A percentile compares a stretch with the other conserved stretches of the same genome.
phyloP scores from a whole-genome alignment of 1,284 basidiomycete genomes.

The Pterulicium gracile region DNA sequence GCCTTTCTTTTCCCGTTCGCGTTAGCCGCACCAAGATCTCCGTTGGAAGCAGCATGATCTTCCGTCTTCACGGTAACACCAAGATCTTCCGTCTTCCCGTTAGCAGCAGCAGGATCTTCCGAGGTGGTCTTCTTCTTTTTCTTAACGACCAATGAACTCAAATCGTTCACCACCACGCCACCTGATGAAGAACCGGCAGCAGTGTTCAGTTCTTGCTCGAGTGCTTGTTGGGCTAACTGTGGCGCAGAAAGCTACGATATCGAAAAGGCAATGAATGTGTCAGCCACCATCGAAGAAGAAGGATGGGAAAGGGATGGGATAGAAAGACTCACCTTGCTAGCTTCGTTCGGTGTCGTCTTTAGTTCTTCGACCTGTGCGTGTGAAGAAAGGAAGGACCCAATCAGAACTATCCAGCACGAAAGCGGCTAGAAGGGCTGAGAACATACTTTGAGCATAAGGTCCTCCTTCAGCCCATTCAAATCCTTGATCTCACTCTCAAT shows the following conservation, averaged over 20 bases:
- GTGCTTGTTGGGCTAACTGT: constrained; percentile 44
- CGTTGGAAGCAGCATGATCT: constrained; percentile 35
- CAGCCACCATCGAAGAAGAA: background rate
- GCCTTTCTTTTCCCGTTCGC: constrained; percentile 36
- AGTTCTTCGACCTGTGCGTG: constrained; percentile 69
- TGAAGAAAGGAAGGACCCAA: no score
- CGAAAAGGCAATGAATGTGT: background rate
- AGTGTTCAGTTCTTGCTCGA: constrained; percentile 56
- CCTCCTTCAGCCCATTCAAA: constrained; percentile 61
- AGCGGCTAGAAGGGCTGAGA: background rate
- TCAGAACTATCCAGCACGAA: background rate
- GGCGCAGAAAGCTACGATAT: background rate
- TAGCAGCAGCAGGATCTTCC: constrained; percentile 29
- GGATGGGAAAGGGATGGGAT: no score
- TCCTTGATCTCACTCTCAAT: constrained; percentile 74
- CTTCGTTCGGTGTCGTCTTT: constrained; percentile 62
- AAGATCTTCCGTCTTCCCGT: constrained; percentile 68
- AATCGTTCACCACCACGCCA: constrained; percentile 54
- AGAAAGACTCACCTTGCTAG: constrained; percentile 41
- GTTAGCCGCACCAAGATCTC: constrained; percentile 35
- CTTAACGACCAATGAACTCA: constrained; percentile 77
- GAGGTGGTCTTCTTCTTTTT: constrained; percentile 55
- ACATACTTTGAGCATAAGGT: constrained; percentile 70
- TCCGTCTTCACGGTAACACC: no score
- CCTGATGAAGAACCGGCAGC: constrained; percentile 16